phyloP scores from a whole-genome alignment of 208 protist genomes.

The Leishmania guyanensis region DNA sequence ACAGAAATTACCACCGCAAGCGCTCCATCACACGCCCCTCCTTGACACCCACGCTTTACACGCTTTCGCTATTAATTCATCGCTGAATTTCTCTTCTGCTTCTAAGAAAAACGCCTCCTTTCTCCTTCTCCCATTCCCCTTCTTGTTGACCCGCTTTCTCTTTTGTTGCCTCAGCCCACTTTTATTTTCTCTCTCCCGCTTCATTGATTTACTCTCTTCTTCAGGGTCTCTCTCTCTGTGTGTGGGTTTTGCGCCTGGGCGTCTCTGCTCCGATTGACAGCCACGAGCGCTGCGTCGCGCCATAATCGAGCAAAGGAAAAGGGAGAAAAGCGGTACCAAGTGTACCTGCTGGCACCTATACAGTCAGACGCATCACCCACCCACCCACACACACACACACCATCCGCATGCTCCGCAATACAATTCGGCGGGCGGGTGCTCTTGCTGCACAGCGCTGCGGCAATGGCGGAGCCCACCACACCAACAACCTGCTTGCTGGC shows the following conservation, averaged over 20 bases:
- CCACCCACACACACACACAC: not conserved
- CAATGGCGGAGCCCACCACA: not conserved
- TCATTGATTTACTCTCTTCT: not conserved
- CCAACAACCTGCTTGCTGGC: not conserved
- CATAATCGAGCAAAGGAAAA: not conserved
- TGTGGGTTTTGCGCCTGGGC: not conserved
- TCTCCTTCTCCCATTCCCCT: not conserved
- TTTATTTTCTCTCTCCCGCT: not conserved
- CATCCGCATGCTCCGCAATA: constrained; percentile 1
- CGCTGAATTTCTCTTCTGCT: not conserved
- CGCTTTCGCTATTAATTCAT: too few species aligned
- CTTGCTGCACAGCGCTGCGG: not conserved
- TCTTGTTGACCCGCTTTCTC: not conserved
- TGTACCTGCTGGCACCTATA: too few species aligned
- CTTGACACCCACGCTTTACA: not conserved
- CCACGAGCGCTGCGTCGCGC: not conserved
- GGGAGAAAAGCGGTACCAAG: not conserved
- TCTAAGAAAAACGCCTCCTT: not conserved
- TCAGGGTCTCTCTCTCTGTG: not conserved
- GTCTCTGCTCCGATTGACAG: not conserved
- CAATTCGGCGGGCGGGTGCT: not conserved
- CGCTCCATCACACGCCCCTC: too few species aligned
- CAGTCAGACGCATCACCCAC: not conserved
- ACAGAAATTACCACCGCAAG: not conserved
- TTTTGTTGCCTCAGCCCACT: not conserved